Evolutionary conservation across 2,329 filamentous ascomycete species (phyloP), one percentile per base, ranked within the genome.

Genomic region (Monilinia vaccinii-corymbosi): DNA sequence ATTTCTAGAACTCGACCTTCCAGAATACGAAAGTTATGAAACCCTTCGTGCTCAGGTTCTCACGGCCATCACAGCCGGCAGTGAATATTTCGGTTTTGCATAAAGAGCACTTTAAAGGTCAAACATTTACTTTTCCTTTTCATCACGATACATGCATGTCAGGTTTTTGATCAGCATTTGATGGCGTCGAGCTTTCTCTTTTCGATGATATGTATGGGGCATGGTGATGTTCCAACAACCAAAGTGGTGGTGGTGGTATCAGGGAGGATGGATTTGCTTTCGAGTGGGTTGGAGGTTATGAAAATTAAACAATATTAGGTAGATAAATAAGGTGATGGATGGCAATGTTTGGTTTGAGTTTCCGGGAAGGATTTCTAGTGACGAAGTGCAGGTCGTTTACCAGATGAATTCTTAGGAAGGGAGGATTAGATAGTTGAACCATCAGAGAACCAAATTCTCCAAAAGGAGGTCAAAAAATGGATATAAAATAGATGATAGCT

Each of bases 1-100:
- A 36, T 42, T 49, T 57, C 62, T 73, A 96, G 91, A 99, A 78
- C 90, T 99, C 72, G 94, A 99, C 78, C 84, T 99, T 67, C 94
- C 94, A 46, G 94, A 99, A 77, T 99, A 99, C 72, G 94, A 97
- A 71, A 95, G 85, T 73, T 99, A 99, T 75, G 94, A 99, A 70
- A 81, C 83, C 67, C 83, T 99, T 63, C 86, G 94, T 64, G 85
- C 89, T 69, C 91, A 94, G 72, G 77, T 99, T 62, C 86, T 95
- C 74, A 97, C 92, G 67, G 94, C 94, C 64, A 97, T 99, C 75
- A 99, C 94, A n/a, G 87, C 92, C 66, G 94, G 94, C 68, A 94
- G 91, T 77, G 93, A 97, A 74, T 97, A 88, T 74, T 99, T 99
- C 74, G 94, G 94, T 63, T 97, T 99, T 75, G 93, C 94, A 69